Base-by-base conservation (phyloP, 176 grass and related monocot species). In the Oryza coarctata region DNA sequence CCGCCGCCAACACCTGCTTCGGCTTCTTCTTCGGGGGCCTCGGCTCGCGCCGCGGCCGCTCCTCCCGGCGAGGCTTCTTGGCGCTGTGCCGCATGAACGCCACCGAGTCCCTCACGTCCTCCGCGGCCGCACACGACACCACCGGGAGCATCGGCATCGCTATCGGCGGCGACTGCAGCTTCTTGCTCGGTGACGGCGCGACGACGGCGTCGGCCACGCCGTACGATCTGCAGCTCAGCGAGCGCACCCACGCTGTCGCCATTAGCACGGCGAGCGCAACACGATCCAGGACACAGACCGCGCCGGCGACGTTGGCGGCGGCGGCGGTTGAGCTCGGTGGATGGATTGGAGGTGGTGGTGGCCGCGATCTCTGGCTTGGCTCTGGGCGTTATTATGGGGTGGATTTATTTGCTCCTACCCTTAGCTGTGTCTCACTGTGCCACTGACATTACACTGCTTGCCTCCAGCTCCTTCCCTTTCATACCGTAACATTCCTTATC, bases 231-330 rank as follows among this genome's bases (percentile, higher is more conserved):
- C 93, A 94, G 47, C 85, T 83, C 18, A 94, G 93, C 28, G 93
- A 87, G 45, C 90, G 90, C 29, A 92, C 85, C 93, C 93, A 94
- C 73, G 89, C 85, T 60, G 81, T 85, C 84, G 89, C 85, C 93
- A 94, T 94, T 75, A 63, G 28, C 36, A 66, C 71, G 84, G 80
- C 81, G 68, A 50, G 60, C 43, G 60, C 66, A 80, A 10, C 12
- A 14, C 33, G n/a, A n/a, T 2, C 45, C 45, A 7, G 26, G 55
- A 63, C 38, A 23, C 41, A 35, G 73, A 57, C 0, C 36, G 7
- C 5, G 55, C n/a, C 55, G 55, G 55, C 55, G 55, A 60, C 22
- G 55, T 9, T 11, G 4, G 49, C 47, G 52, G 44, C 34, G 29
- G n/a, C n/a, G n/a, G 69, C 17, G 70, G 55, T 55, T 75, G 82